phyloP scores from a whole-genome alignment of 441 rosid genomes.

The Capsella rubella region DNA sequence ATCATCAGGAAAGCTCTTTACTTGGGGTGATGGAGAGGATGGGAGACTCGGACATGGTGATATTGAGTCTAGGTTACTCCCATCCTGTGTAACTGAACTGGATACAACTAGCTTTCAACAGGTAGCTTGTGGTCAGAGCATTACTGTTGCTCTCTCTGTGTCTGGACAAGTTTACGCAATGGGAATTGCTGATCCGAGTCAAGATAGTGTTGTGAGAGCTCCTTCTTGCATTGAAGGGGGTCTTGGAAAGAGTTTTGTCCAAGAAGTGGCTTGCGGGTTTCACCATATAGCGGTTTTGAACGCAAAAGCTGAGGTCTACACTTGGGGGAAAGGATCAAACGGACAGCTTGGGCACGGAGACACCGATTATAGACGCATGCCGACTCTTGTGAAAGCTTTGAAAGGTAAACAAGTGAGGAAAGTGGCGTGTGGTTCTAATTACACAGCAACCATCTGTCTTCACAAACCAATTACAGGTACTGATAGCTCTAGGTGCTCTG shows the following conservation, averaged over 20 bases:
- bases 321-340: slow-evolving; percentile 78
- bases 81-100: slow-evolving; percentile 56
- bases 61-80: slow-evolving; percentile 61
- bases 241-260: slow-evolving; percentile 59
- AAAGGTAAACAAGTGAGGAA: slow-evolving; percentile 68
- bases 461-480: slow-evolving; percentile 60
- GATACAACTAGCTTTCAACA: slow-evolving; percentile 60
- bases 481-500: slow-evolving; percentile 63
- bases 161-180: slow-evolving; percentile 65
- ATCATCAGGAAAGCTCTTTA: slow-evolving; percentile 61
- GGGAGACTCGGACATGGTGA: slow-evolving; percentile 79
- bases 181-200: slow-evolving; percentile 60
- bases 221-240: slow-evolving; percentile 61
- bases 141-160: slow-evolving; percentile 63
- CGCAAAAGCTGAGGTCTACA: slow-evolving; percentile 69
- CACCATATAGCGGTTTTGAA: slow-evolving; percentile 65
- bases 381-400: slow-evolving; percentile 66
- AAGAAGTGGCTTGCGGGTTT: slow-evolving; percentile 77
- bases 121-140: slow-evolving; percentile 71
- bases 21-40: slow-evolving; percentile 83
- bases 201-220: slow-evolving; percentile 52
- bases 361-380: slow-evolving; percentile 54
- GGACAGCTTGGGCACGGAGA: slow-evolving; percentile 81
- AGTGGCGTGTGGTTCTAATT: slow-evolving; percentile 69
- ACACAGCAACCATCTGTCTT: slow-evolving; percentile 71